Conservation (phyloP, 2,329 filamentous ascomycete genomes). For the Metarhizium robertsii region DNA sequence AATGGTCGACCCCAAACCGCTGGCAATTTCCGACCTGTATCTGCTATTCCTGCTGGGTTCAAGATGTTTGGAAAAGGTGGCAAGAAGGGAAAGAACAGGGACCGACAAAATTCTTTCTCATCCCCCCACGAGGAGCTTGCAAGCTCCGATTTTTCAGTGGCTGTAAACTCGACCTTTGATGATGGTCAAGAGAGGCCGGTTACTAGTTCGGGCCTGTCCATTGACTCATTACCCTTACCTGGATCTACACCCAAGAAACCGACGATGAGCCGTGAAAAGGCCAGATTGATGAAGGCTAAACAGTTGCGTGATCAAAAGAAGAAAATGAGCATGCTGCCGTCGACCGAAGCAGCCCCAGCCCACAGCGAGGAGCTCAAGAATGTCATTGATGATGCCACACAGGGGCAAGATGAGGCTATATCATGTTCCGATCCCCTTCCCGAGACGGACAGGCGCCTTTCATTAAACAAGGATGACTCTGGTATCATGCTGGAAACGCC, state of each 20-base stretch:
- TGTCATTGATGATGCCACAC: slow-evolving; percentile 6
- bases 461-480: slow-evolving; percentile 42
- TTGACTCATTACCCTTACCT: slow-evolving; percentile 28
- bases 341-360: background rate
- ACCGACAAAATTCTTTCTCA: slow-evolving; percentile 12
- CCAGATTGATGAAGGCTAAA: slow-evolving; percentile 86
- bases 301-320: slow-evolving; percentile 79
- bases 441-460: slow-evolving; percentile 23
- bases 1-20: slow-evolving; percentile 51
- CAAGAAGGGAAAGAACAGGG: slow-evolving; percentile 33
- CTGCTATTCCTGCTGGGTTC: slow-evolving; percentile 71
- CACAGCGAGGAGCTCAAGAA: slow-evolving; percentile 9
- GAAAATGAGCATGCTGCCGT: slow-evolving; percentile 18
- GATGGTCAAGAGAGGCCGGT: slow-evolving; percentile 21
- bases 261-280: slow-evolving; percentile 77
- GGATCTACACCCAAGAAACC: slow-evolving; percentile 34
- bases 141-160: slow-evolving; percentile 25
- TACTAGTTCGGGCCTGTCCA: slow-evolving; percentile 36
- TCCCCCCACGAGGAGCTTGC: slow-evolving; percentile 26
- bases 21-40: slow-evolving; percentile 60
- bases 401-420: slow-evolving; percentile 13
- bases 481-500: slow-evolving; percentile 40
- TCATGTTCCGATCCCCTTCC: slow-evolving; percentile 14
- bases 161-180: slow-evolving; percentile 10
- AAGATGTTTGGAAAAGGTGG: slow-evolving; percentile 55